These are phyloP conservation scores for Arthrobotrys iridis DNA, from an alignment of 2,329 filamentous ascomycete species.

Conservation along the genomic window DNA sequence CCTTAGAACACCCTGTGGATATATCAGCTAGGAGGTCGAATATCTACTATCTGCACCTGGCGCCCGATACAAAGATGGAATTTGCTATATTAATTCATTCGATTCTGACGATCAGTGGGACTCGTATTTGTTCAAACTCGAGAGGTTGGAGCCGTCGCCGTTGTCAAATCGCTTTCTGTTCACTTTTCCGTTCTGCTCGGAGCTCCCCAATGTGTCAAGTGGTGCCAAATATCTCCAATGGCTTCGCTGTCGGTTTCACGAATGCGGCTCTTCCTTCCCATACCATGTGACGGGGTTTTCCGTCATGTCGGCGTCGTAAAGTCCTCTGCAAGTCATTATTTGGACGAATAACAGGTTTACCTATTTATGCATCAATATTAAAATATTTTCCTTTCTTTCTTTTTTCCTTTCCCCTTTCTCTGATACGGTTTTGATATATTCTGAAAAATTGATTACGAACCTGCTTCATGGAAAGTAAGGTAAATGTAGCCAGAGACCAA, in stretches of 20 bases:
- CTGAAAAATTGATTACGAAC: too few relatives aligned
- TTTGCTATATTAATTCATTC: not conserved
- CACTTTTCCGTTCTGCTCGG: not conserved
- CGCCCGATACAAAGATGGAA: not conserved
- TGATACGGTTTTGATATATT: too few relatives aligned
- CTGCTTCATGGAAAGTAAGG: too few relatives aligned
- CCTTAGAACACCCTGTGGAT: not conserved
- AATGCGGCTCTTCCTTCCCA: not conserved
- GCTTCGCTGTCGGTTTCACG: not conserved
- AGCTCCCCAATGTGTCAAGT: not conserved
- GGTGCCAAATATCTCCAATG: not conserved
- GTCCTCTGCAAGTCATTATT: not conserved
- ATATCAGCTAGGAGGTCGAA: not conserved
- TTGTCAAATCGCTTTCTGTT: not conserved
- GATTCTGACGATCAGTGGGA: constrained; percentile 1
- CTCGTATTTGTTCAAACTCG: not conserved
- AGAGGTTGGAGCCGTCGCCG: constrained; percentile 1
- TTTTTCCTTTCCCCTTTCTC: too few relatives aligned
- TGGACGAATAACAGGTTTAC: too few relatives aligned
- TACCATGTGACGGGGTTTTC: not conserved
- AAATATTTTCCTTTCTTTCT: too few relatives aligned
- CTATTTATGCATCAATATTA: too few relatives aligned
- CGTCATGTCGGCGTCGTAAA: not conserved
- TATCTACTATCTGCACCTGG: not conserved
- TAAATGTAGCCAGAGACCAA: too few relatives aligned